Percentiles rank a stretch among this genome's conserved stretches.
phyloP scores from a whole-genome alignment of 805 yeast species.

The Ogataea methylovora region DNA sequence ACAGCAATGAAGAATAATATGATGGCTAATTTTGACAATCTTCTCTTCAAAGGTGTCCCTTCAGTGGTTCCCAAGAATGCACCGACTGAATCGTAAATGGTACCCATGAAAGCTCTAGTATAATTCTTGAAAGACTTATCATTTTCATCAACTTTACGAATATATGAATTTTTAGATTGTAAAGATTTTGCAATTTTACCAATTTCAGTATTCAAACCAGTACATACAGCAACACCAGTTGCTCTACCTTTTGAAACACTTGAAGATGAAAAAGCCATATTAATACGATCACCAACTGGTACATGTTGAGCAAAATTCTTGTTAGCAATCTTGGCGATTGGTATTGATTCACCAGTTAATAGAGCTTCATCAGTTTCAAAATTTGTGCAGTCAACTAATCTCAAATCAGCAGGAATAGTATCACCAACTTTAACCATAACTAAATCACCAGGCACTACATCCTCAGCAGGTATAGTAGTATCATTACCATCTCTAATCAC shows the following conservation, averaged over 20 bases:
- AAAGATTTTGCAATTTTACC: conserved; percentile 65
- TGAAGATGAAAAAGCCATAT: conserved; percentile 65
- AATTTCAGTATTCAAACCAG: conserved; percentile 69
- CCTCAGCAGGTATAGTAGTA: conserved; percentile 48
- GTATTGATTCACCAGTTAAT: conserved; percentile 83
- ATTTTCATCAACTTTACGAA: conserved; percentile 34
- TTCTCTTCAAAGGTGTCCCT: conserved; percentile 79
- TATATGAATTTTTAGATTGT: conserved; percentile 30
- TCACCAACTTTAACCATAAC: conserved; percentile 61
- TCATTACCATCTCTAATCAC: conserved; percentile 57
- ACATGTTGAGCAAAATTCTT: conserved; percentile 31
- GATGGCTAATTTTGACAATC: conserved; percentile 70
- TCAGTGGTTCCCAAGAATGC: conserved; percentile 65
- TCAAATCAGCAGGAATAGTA: conserved; percentile 67
- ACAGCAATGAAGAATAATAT: conserved; percentile 69
- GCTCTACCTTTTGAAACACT: conserved; percentile 72
- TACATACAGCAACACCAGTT: conserved; percentile 55
- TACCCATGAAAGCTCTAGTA: conserved; percentile 35
- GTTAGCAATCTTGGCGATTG: conserved; percentile 49
- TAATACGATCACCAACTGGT: conserved; percentile 68
- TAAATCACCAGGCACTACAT: conserved; percentile 70
- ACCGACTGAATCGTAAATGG: conserved; percentile 50
- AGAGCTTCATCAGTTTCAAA: conserved; percentile 81
- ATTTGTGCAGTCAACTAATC: conserved; percentile 50
- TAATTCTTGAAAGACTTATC: conserved; percentile 36